Evolutionary conservation across 352 stramenopile genomes (phyloP).

Genomic region (Peronospora destructor): DNA sequence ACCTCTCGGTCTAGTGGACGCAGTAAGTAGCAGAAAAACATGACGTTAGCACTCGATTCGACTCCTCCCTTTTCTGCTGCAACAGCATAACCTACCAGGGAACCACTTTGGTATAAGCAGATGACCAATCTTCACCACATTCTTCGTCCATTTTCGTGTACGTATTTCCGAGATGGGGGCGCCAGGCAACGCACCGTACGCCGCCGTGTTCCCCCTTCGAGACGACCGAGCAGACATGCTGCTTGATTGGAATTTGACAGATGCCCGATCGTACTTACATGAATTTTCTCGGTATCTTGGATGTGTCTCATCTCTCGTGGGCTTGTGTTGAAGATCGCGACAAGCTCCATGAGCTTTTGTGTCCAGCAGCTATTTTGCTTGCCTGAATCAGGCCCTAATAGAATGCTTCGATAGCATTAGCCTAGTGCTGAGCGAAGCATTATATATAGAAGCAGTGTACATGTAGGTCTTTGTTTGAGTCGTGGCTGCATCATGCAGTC

Average conservation of each 20-base stretch:
- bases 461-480: too few species aligned
- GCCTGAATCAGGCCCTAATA: too few species aligned
- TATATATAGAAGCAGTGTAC: too few species aligned
- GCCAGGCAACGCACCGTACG: constrained; percentile 31
- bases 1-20: constrained; percentile 46
- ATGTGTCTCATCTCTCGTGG: not conserved
- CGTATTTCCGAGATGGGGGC: constrained; percentile 60
- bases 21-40: constrained; percentile 6
- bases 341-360: too few species aligned
- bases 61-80: not conserved
- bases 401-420: too few species aligned
- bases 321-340: not conserved
- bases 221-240: constrained; percentile 51
- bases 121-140: constrained; percentile 64
- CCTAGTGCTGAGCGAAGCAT: too few species aligned
- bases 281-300: too few species aligned
- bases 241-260: too few species aligned
- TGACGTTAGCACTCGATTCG: constrained; percentile 4
- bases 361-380: too few species aligned
- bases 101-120: constrained; percentile 70
- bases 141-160: constrained; percentile 65
- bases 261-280: not conserved
- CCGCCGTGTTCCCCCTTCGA: constrained; percentile 30
- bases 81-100: constrained; percentile 30
- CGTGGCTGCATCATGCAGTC: not conserved